A percentile compares a stretch with the other conserved stretches of the same genome.
Conservation (phyloP, 2,329 filamentous ascomycete species). For the Exophiala sideris region DNA sequence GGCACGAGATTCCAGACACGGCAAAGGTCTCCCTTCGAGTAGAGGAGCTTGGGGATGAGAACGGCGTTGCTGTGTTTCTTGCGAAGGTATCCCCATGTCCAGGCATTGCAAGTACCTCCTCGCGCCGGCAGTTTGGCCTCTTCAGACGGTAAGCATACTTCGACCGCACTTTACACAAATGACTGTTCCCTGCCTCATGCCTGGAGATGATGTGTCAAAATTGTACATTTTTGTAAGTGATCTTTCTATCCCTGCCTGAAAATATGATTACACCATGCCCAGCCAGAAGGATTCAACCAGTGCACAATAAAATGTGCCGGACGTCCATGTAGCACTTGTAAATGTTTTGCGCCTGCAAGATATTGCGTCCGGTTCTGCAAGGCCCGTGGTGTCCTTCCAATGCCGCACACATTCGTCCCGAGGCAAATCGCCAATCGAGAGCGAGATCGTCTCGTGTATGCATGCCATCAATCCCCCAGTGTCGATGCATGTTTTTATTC, state of each 20-base stretch:
- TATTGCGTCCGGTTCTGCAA: no score
- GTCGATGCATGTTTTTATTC: conserved; percentile 57
- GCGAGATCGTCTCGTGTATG: neutral
- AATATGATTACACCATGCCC: neutral
- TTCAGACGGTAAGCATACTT: no score
- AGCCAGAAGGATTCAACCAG: neutral
- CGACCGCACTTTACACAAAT: no score
- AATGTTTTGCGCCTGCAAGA: no score
- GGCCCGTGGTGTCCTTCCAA: no score
- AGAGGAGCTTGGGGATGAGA: neutral
- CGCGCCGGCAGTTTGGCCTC: no score
- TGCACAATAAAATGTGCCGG: neutral
- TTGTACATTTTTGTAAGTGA: conserved; percentile 1
- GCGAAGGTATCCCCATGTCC: neutral
- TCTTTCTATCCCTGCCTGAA: no score
- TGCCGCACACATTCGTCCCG: no score
- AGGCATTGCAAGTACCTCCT: neutral
- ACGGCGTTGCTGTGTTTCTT: neutral
- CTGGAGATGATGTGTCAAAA: neutral
- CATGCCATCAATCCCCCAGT: neutral
- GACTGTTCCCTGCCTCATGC: no score
- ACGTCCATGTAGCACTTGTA: no score
- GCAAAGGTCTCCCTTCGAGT: neutral
- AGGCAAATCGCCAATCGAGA: no score
- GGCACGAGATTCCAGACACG: conserved; percentile 26